Conservation (phyloP, 2,329 filamentous ascomycete genomes). For the Epichloe sibirici region DNA sequence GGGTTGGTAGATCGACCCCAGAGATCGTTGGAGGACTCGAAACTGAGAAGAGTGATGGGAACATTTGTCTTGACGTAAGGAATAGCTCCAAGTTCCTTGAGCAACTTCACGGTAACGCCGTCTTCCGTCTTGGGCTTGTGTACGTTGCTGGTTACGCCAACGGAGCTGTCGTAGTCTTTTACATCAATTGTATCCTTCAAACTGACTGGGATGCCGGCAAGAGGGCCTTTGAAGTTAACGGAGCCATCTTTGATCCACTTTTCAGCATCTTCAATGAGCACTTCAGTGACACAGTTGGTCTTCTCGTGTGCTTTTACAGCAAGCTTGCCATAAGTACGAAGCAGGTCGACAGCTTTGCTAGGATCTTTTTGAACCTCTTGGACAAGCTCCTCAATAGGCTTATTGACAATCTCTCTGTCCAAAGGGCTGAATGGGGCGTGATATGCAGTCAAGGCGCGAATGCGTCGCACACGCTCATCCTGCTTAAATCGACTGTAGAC, state of each 20-base stretch:
- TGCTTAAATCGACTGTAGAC: slow-evolving; percentile 61
- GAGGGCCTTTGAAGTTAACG: slow-evolving; percentile 64
- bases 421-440: slow-evolving; percentile 48
- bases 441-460: slow-evolving; percentile 56
- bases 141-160: slow-evolving; percentile 66
- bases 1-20: slow-evolving; percentile 80
- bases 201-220: slow-evolving; percentile 79
- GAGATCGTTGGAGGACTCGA: slow-evolving; percentile 65
- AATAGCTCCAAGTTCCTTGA: slow-evolving; percentile 80
- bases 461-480: slow-evolving; percentile 56
- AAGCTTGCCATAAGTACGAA: slow-evolving; percentile 80
- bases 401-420: slow-evolving; percentile 57
- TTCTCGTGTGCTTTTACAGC: slow-evolving; percentile 71
- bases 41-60: slow-evolving; percentile 75
- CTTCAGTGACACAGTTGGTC: slow-evolving; percentile 83
- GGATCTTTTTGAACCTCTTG: slow-evolving; percentile 60
- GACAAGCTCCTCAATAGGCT: slow-evolving; percentile 68
- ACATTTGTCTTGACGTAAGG: slow-evolving; percentile 91
- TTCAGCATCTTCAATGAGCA: slow-evolving; percentile 70
- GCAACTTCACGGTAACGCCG: slow-evolving; percentile 58
- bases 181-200: slow-evolving; percentile 74
- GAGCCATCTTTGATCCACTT: slow-evolving; percentile 48
- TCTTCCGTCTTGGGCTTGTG: slow-evolving; percentile 55
- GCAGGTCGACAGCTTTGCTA: slow-evolving; percentile 55
- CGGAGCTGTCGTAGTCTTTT: slow-evolving; percentile 68